Evolutionary conservation across 805 yeast species (phyloP).

Genomic region (Spencermartinsiella europaea): DNA sequence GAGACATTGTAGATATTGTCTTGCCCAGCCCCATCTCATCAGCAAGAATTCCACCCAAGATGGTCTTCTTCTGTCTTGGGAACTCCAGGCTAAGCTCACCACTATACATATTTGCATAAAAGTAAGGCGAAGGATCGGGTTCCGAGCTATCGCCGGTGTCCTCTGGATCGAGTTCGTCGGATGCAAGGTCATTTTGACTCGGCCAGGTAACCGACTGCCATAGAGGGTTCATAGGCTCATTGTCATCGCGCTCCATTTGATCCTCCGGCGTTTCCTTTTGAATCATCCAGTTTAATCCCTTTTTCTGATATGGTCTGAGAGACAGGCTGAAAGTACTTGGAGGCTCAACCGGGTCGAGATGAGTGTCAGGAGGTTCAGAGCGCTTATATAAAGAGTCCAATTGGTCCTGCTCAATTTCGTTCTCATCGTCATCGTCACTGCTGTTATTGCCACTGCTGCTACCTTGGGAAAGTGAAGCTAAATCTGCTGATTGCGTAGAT

Average conservation of each 20-base stretch:
- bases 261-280: slow-evolving; percentile 50
- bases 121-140: slow-evolving; percentile 25
- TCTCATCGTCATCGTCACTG: slow-evolving; percentile 34
- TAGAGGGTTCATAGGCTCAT: slow-evolving; percentile 68
- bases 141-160: slow-evolving; percentile 28
- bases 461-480: slow-evolving; percentile 8
- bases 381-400: slow-evolving; percentile 67
- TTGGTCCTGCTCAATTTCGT: slow-evolving; percentile 62
- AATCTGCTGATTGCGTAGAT: slow-evolving; percentile 3
- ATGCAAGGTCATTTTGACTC: not conserved
- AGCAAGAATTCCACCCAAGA: slow-evolving; percentile 83
- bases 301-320: slow-evolving; percentile 73
- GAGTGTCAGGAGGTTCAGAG: slow-evolving; percentile 59
- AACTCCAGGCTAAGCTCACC: slow-evolving; percentile 69
- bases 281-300: slow-evolving; percentile 88
- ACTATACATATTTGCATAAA: slow-evolving; percentile 72
- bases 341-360: slow-evolving; percentile 58
- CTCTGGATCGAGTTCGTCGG: slow-evolving; percentile 27
- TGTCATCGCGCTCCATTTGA: slow-evolving; percentile 32
- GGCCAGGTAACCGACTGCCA: slow-evolving; percentile 86
- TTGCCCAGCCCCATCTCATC: slow-evolving; percentile 98
- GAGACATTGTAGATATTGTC: slow-evolving; percentile 75
- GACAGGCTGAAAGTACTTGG: slow-evolving; percentile 51
- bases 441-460: slow-evolving; percentile 4
- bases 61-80: slow-evolving; percentile 57